These are phyloP conservation scores for Boletus sensibilis DNA, from an alignment of 768 basidiomycete species.

Conservation along the genomic window DNA sequence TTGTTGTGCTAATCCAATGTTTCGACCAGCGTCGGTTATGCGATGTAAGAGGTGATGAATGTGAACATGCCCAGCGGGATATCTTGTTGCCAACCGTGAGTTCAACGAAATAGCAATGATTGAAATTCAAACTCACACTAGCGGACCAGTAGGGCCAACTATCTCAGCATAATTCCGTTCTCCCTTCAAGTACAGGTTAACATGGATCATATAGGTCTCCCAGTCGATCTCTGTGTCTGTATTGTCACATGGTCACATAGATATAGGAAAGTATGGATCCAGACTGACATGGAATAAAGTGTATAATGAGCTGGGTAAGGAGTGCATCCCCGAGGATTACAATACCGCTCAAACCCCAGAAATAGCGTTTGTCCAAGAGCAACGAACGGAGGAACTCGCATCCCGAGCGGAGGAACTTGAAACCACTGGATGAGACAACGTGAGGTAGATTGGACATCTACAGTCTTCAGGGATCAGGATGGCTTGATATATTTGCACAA, in stretches of 20 bases:
- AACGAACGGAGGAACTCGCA: slow-evolving; percentile 14
- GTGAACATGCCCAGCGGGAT: slow-evolving; percentile 91
- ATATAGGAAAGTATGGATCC: slow-evolving; percentile 4
- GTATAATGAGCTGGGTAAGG: slow-evolving; percentile 79
- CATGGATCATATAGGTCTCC: slow-evolving; percentile 92
- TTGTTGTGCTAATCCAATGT: slow-evolving; percentile 68
- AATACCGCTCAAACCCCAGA: slow-evolving; percentile 63
- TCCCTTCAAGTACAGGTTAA: slow-evolving; percentile 73
- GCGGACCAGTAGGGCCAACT: slow-evolving; percentile 86
- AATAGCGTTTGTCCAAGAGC: slow-evolving; percentile 56
- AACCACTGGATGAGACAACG: background rate
- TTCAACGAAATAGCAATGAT: background rate
- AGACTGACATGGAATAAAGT: slow-evolving; percentile 76
- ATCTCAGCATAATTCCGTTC: slow-evolving; percentile 81
- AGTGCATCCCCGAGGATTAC: slow-evolving; percentile 72
- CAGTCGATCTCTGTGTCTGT: slow-evolving; percentile 99
- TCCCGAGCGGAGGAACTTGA: slow-evolving; percentile 1
- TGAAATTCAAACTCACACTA: slow-evolving; percentile 61
- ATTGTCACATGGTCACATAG: slow-evolving; percentile 16
- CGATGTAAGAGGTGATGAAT: slow-evolving; percentile 71
- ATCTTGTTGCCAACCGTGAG: slow-evolving; percentile 47
- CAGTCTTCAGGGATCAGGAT: background rate
- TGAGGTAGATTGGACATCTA: slow-evolving; percentile 9
- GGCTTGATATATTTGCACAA: background rate
- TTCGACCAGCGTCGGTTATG: slow-evolving; percentile 58